Base-by-base conservation (phyloP, 2,329 filamentous ascomycete genomes). In the Cladosporium sp. region DNA sequence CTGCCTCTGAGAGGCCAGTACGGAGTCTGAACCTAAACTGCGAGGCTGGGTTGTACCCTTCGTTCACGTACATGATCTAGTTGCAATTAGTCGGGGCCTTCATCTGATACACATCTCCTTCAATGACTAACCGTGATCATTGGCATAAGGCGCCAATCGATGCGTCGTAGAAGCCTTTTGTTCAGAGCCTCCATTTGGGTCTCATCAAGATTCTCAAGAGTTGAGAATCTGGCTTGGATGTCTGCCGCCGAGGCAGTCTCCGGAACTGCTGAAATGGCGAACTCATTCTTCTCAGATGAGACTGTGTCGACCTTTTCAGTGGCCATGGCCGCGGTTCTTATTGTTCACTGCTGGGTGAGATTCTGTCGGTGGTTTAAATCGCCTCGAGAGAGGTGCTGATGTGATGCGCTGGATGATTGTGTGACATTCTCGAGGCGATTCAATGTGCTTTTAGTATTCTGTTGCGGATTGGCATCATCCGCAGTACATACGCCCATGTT, bases 251-350 rank as follows among this genome's bases (percentile, higher is more conserved):
- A 72, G 61, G 73, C 70, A 18, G 67, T 67, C 54, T 62, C 67
- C n/a, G 39, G 5, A 68, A 79, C 77, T 0, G 76, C 77, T 3
- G 68, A 66, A 32, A 79, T 69, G 3, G 77, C 77, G 36, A 74
- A 70, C 36, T 73, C 71, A 43, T 79, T 74, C 46, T 79, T 76
- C 48, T 77, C 60, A 25, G 36, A 23, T 11, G 63, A 63, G 48
- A 64, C 51, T 14, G 71, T 67, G 46, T 74, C 73, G 63, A 69
- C 58, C 46, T 68, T 67, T 18, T 67, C 66, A 43, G 59, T 66
- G 56, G 53, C 51, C 62, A 58, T 56, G 36, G 51, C 49, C 49
- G 49, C 26, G 18, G n/a, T 21, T 32, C 18, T 30, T 18, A 21
- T 5, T 54, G 51, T 10, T 30, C 18, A 30, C 10, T 54, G 28